Conservation (phyloP, 1,284 basidiomycete genomes). For the Ganoderma boninense region DNA sequence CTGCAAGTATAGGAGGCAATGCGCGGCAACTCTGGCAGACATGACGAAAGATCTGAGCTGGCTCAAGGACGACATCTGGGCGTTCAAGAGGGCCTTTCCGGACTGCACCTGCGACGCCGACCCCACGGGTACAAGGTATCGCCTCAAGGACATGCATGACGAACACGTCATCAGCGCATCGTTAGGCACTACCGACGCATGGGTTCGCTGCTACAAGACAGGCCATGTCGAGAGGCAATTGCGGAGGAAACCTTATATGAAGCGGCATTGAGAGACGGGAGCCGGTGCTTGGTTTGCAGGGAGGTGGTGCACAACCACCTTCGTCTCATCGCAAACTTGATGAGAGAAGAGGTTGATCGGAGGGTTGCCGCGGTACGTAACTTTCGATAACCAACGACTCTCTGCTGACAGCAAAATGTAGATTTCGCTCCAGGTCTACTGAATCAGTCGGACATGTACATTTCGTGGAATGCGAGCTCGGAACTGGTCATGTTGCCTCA, state of each 20-base stretch:
- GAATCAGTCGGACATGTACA: neutral
- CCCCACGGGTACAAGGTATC: neutral
- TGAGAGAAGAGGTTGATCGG: neutral
- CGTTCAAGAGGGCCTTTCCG: neutral
- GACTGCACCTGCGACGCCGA: neutral
- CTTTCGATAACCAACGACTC: neutral
- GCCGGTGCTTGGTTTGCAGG: neutral
- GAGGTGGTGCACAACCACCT: neutral
- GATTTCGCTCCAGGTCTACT: neutral
- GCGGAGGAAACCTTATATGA: neutral
- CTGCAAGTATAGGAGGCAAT: slow-evolving; percentile 15
- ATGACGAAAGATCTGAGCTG: slow-evolving; percentile 12
- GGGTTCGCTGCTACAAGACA: neutral
- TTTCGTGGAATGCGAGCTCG: neutral
- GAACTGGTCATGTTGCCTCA: no score
- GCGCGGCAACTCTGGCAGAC: slow-evolving; percentile 9
- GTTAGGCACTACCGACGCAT: neutral
- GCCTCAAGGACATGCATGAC: neutral
- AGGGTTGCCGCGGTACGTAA: neutral
- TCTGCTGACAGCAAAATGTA: neutral
- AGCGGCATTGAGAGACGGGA: neutral
- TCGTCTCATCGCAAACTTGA: neutral
- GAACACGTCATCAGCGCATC: neutral
- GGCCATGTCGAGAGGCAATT: neutral
- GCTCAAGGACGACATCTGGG: neutral